Evolutionary conservation across 768 basidiomycete genomes (phyloP).

Genomic region (Phylloporus scabripes): DNA sequence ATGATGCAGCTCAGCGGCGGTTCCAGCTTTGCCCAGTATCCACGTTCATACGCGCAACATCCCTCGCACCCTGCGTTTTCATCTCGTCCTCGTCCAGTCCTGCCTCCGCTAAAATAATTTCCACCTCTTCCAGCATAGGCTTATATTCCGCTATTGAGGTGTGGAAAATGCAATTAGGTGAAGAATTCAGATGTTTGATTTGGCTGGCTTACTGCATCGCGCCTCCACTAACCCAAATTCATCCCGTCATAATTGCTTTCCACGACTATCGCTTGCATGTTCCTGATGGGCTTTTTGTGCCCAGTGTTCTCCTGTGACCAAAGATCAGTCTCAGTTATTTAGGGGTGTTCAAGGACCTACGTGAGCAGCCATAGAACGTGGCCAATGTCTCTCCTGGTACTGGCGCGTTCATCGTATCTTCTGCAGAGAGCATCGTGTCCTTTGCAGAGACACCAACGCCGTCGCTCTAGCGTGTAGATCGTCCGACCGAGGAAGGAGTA

Average conservation of each 20-base stretch:
- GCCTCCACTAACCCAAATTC: conserved; percentile 74
- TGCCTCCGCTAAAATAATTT: conserved; percentile 76
- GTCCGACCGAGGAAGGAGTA: conserved; percentile 16
- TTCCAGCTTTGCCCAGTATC: conserved; percentile 49
- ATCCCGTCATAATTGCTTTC: conserved; percentile 72
- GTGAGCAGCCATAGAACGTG: conserved; percentile 75
- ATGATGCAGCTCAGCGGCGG: conserved; percentile 26
- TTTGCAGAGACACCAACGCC: conserved; percentile 59
- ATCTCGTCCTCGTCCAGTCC: conserved; percentile 84
- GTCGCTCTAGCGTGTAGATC: conserved; percentile 41
- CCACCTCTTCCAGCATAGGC: conserved; percentile 75
- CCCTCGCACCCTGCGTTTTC: conserved; percentile 48
- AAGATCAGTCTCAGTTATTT: neutral
- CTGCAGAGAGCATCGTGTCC: conserved; percentile 47
- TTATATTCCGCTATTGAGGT: conserved; percentile 60
- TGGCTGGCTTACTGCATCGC: conserved; percentile 50
- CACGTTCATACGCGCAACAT: conserved; percentile 24
- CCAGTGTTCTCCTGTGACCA: conserved; percentile 68
- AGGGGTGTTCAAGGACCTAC: conserved; percentile 36
- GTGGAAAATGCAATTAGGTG: neutral
- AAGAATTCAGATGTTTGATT: neutral
- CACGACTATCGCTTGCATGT: conserved; percentile 52
- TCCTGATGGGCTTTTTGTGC: conserved; percentile 59
- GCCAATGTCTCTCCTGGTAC: conserved; percentile 81
- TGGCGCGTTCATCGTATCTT: conserved; percentile 74